Percentiles rank a stretch among this genome's conserved stretches.
These are phyloP conservation scores for Leersia perrieri DNA, from an alignment of 176 grass and related monocot genomes.

Conservation along the genomic window DNA sequence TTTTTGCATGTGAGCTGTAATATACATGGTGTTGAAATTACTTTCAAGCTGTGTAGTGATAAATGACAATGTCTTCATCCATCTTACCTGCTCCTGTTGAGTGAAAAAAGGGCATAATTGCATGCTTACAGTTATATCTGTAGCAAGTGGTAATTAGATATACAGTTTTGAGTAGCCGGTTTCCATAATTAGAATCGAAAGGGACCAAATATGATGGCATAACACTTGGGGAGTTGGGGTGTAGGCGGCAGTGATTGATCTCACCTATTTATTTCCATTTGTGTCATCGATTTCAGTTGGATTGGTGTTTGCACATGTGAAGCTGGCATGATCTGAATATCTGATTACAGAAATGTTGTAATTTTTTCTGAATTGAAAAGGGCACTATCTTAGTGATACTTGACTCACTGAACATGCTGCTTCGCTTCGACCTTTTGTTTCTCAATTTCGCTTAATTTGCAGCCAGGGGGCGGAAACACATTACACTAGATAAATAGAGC, in stretches of 20 bases:
- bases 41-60: neutral
- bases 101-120: neutral
- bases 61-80: neutral
- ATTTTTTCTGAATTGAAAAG: neutral
- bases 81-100: neutral
- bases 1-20: neutral
- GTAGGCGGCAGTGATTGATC: neutral
- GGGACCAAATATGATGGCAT: neutral
- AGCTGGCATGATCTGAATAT: slow-evolving; percentile 12
- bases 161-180: neutral
- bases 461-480: neutral
- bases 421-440: neutral
- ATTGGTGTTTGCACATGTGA: neutral
- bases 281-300: neutral
- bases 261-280: neutral
- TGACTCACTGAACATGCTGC: neutral
- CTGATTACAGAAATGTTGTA: neutral
- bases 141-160: neutral
- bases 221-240: neutral
- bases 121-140: neutral
- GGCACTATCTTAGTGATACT: neutral
- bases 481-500: neutral
- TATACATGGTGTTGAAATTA: neutral
- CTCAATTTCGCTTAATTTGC: slow-evolving; percentile 6
- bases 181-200: neutral